Evolutionary conservation across 306 rosid genomes (phyloP), one percentile per base, ranked within the genome.

Genomic region (Cicer pinnatifidum): DNA sequence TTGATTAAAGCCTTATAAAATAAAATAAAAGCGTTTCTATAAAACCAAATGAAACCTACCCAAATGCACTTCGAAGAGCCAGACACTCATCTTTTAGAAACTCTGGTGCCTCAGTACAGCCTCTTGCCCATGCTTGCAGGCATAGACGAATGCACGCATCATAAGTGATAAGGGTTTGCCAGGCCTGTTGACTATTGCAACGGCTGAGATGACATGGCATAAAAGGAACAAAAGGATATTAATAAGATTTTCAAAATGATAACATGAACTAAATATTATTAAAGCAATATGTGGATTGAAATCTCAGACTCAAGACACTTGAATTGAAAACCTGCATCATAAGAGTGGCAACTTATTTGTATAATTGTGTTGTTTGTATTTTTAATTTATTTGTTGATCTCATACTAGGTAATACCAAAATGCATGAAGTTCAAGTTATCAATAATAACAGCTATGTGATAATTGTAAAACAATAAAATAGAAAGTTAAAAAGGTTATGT

Each of bases 131-230:
- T 67, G 91, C 90, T 81, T 91, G 95, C 43, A 94, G 92, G 81
- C 99, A 94, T 58, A 94, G 85, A 51, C 96, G 95, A 77, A 91
- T 86, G 67, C 97, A 89, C 52, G 99, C 97, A 51, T 94, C 99
- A 77, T 94, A 89, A 51, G 99, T 89, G 75, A 94, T 82, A 70
- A 94, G 85, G 60, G 97, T 90, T 88, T 94, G 97, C 97, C 96
- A 94, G 35, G 97, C 96, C 81, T 81, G 75, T 58, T 94, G 97
- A 73, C 97, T 91, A 73, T 87, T 94, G 84, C 83, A 91, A 79
- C 83, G 69, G 75, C 80, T 56, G 28, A 73, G 40, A 75, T 44
- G 40, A 54, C 82, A 72, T 60, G 41, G 70, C 82, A 75, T 19
- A 61, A 65, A 43, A 54, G 71, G 53, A 43, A 71, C 37, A 38